Evolutionary conservation across 306 rosid genomes (phyloP), one percentile per base, ranked within the genome.

Genomic region (Begonia masoniana): DNA sequence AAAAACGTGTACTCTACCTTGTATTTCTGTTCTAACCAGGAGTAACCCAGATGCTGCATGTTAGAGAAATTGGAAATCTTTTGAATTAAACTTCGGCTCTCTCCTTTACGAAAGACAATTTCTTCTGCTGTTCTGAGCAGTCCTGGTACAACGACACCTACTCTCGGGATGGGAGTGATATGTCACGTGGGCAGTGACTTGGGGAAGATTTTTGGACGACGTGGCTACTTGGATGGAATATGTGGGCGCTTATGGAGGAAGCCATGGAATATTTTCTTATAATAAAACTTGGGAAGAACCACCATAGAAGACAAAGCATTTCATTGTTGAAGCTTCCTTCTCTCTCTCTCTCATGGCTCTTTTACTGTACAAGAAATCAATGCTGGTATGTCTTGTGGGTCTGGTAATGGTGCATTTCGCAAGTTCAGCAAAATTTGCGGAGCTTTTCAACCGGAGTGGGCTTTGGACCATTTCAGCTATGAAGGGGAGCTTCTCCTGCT

Each of bases 381-480:
- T 57, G 14, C 43, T 62, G 14, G 42, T 85, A 4, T 58, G 54
- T 15, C 54, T 66, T 17, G 54, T 81, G 60, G 76, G 76, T 61
- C 45, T 81, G 56, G n/a, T 73, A 49, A 41, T 65, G 14, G 61
- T 74, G 54, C 79, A 84, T 15, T 52, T 59, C 12, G 86, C 48
- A 50, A 60, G 68, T 72, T 83, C 84, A 45, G 72, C 88, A 1
- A 81, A 75, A 41, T 91, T 91, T 53, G 94, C 77, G 1, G 76
- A 91, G 43, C 96, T 91, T 43, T 91, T 83, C 96, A 91, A 47
- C 86, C 99, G 0, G 43, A 70, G 49, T 91, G 99, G 99, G 96
- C 96, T 31, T 24, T 49, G 4, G 99, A 91, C 70, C 99, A 91
- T 72, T 83, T 86, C 60, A 15, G 12, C 39, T 65, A 86, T 16